A percentile compares a stretch with the other conserved stretches of the same genome.
Conservation (phyloP, 805 yeast species). For the Saccharomyces kudriavzevii region DNA sequence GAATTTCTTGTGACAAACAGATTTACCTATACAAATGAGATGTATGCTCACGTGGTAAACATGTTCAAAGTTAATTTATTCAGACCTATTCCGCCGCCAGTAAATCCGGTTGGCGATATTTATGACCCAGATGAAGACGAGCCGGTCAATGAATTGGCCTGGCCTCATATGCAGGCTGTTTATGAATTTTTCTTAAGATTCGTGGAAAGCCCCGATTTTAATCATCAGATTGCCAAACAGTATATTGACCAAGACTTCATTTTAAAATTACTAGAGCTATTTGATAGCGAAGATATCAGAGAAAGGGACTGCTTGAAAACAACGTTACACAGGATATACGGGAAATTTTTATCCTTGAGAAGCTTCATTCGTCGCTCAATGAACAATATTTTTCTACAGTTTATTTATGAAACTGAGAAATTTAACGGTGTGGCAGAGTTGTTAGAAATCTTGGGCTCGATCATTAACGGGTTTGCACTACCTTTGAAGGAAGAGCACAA, state of each 20-base stretch:
- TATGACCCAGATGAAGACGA: constrained; percentile 99
- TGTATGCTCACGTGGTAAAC: constrained; percentile 77
- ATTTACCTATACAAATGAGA: constrained; percentile 79
- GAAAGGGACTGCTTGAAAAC: constrained; percentile 94
- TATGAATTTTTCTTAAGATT: constrained; percentile 90
- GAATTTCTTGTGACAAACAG: constrained; percentile 79
- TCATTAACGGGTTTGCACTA: constrained; percentile 94
- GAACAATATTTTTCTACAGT: constrained; percentile 85
- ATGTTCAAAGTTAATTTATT: constrained; percentile 88
- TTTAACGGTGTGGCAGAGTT: constrained; percentile 94
- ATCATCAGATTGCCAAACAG: constrained; percentile 86
- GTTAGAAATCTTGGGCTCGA: constrained; percentile 88
- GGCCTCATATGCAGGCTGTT: constrained; percentile 98
- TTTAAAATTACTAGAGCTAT: constrained; percentile 70
- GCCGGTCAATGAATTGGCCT: constrained; percentile 89
- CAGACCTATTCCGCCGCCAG: constrained; percentile 97
- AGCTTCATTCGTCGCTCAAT: constrained; percentile 87
- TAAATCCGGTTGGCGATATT: constrained; percentile 91
- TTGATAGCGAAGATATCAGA: constrained; percentile 93
- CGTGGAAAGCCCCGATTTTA: constrained; percentile 90
- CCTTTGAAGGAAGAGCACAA: constrained; percentile 97
- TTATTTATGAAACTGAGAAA: constrained; percentile 89
- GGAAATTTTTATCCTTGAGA: constrained; percentile 83
- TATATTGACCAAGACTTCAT: constrained; percentile 89
- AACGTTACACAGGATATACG: constrained; percentile 90